Base-by-base conservation (phyloP, 2,329 filamentous ascomycete genomes). In the Ceratocystis variospora region DNA sequence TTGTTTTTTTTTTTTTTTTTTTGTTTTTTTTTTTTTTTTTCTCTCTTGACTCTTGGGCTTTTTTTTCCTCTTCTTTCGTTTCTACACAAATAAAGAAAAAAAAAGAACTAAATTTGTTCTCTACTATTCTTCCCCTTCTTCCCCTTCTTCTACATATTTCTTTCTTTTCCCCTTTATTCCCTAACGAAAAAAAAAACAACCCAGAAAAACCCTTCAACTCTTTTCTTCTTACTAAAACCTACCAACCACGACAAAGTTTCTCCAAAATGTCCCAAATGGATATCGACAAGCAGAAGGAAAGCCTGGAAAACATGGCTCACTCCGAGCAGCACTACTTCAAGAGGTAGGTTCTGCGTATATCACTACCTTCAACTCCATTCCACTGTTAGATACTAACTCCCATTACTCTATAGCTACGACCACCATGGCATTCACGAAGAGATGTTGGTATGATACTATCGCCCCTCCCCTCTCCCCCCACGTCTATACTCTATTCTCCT, bases 321-420 rank as follows among this genome's bases (percentile, higher is more conserved):
- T 94, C 92, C 70, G 94, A 99, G 82, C 91, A 95, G 77, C 94
- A 97, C 78, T 99, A 97, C 82, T 97, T 97, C 81, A 97, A 96
- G 80, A 96, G 91, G 92, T 95, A 68, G 69, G 72, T 75, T 68
- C 55, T 45, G 5, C 19, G 5, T 48, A n/a, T 6, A 19, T 5
- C 15, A 48, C 19, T 15, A 4, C 15, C 10, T 19, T 48, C 17
- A 17, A 19, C 45, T 48, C 3, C 17, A 3, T 3, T 7, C 6
- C 12, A 2, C 15, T 17, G 45, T 10, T 19, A 17, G 7, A 48
- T 66, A 70, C 66, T 63, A 48, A 46, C 31, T 28, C 17, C 48
- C 12, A 22, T 37, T 1, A 64, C 19, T 17, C 67, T 68, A 66
- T 66, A 96, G 92, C 78, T 97, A 97, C 77, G 96, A 97, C 77